Evolutionary conservation across 768 basidiomycete species (phyloP), one percentile per base, ranked within the genome.

Genomic region (Xanthoconium purpureum): DNA sequence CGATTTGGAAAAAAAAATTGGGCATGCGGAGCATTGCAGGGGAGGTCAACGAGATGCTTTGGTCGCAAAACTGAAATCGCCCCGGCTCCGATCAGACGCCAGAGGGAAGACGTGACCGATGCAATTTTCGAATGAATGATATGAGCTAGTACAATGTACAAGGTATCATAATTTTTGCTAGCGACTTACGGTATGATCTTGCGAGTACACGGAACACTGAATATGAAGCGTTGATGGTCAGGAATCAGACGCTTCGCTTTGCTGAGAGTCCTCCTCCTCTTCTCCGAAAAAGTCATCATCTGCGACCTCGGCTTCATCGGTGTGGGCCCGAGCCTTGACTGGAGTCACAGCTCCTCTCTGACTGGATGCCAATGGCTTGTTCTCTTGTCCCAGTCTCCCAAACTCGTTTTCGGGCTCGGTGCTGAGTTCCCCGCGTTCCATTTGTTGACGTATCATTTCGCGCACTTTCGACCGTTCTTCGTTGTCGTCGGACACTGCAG

Each of bases 151-250:
- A 24, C 24, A 4, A 24, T 4, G 24, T 24, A 24, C 24, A 24
- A 24, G 24, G 24, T 24, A 24, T 24, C 24, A 24, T 24, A 24
- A 24, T 24, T 24, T 24, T 24, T 24, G 24, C 24, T 24, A 24
- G 24, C 24, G 24, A 24, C 24, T 24, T 24, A 24, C 18, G 17
- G 0, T 76, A 81, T 50, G 90, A 88, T 0, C 94, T 94, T 63
- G 87, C 82, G 3, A 96, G 95, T 71, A 95, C 94, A 0, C 70
- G 83, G 5, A 66, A 71, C 1, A 14, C 46, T 12, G 36, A 28
- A 28, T 45, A 30, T 30, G 17, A 35, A 48, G 32, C 29, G 44
- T 40, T 15, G 10, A 32, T 32, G 28, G 30, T 53, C 35, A 67
- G 8, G 52, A 52, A 51, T 58, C 56, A 24, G 63, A 63, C 1